These are phyloP conservation scores for Entophlyctis helioformis DNA, from an alignment of 192 early-diverging fungal genomes.

Conservation along the genomic window DNA sequence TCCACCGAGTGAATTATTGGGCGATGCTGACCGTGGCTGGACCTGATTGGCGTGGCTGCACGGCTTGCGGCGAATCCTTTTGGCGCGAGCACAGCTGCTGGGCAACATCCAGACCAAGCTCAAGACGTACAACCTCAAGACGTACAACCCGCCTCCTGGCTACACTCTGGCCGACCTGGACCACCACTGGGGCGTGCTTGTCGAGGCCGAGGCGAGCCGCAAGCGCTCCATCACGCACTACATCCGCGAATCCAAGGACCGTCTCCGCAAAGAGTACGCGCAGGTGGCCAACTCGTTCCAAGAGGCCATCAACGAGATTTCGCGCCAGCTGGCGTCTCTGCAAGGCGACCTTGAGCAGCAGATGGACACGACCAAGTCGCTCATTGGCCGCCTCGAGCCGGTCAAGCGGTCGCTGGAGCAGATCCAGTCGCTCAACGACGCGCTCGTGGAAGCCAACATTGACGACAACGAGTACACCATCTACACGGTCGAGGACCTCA, in stretches of 20 bases:
- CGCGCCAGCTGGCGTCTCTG: conserved; percentile 48
- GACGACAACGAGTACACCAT: no score
- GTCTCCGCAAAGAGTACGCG: conserved; percentile 66
- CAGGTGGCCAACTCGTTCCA: conserved; percentile 73
- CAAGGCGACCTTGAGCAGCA: conserved; percentile 70
- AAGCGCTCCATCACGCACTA: conserved; percentile 74
- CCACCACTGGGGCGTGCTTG: conserved; percentile 58
- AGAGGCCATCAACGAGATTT: conserved; percentile 55
- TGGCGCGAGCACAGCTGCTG: no score
- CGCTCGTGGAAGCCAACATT: no score
- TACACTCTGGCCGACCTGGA: conserved; percentile 67
- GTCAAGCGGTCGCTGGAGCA: conserved; percentile 16
- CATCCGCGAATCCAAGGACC: conserved; percentile 80
- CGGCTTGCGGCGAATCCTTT: no score
- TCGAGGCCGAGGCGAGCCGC: conserved; percentile 61
- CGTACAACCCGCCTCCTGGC: conserved; percentile 73
- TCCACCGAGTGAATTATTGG: no score
- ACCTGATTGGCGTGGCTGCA: no score
- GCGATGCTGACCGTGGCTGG: no score
- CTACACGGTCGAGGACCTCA: conserved; percentile 78
- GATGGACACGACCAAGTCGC: conserved; percentile 46
- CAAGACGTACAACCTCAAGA: conserved; percentile 82
- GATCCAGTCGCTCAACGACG: conserved; percentile 15
- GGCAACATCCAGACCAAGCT: conserved; percentile 96
- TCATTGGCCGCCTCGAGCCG: conserved; percentile 29